Evolutionary conservation across 2,329 filamentous ascomycete genomes (phyloP), one percentile per base, ranked within the genome.

Genomic region (Aspergillus intermedius): DNA sequence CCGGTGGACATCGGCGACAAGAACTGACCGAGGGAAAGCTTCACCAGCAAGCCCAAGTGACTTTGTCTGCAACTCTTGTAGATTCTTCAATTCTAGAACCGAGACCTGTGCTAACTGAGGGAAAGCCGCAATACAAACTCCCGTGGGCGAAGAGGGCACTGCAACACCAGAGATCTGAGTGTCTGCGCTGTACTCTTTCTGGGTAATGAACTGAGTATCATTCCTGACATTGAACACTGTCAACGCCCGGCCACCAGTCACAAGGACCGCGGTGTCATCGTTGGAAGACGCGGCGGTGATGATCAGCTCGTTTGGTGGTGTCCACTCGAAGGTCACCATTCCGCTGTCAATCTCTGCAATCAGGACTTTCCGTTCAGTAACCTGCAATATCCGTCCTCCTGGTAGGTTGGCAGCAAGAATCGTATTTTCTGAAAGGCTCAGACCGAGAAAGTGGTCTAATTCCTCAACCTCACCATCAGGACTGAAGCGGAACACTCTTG

Each of bases 121-220:
- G 69, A 94, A 93, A 1, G 90, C 91, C 13, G 93, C 78, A 23
- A 95, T 84, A 48, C 87, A 91, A 28, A 89, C 73, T 44, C 80
- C 75, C 4, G 77, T 73, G 12, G 84, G 72, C 32, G 80, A 74
- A 3, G 79, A 74, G 0, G 90, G 83, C 1, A 93, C 78, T 42
- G 91, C 83, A 8, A 97, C 76, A 59, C 91, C 95, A 2, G 93
- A 88, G 30, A 97, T 81, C 65, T 97, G 89, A 54, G 89, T 86
- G 30, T 82, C 76, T 13, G 78, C 72, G 1, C 77, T 75, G 45
- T 88, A 80, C 4, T 81, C 74, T 60, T 85, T 84, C 51, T 80
- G 72, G 4, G 76, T 74, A 4, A 80, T 72, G 19, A 82, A 70
- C 19, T 75, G 70, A 5, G 94, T 69, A 28, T 81, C 77, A 19